Base-by-base conservation (phyloP, 1,284 basidiomycete genomes). In the Apiotrichum gamsii region DNA sequence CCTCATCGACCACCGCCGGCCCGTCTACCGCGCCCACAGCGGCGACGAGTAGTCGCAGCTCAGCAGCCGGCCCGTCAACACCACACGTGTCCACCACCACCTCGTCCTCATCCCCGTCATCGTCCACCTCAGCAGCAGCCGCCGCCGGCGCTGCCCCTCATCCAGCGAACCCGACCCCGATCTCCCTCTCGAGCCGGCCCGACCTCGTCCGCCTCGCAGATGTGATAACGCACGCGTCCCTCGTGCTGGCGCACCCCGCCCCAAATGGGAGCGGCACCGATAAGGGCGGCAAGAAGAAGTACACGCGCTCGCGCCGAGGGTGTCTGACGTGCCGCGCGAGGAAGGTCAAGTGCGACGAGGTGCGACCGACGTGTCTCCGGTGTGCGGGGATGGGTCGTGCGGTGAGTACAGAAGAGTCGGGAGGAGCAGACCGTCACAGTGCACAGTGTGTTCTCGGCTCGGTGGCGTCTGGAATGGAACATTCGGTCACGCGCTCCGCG, bases 301-400 rank as follows among this genome's bases (percentile, higher is more conserved):
- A 45, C 23, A 45, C 44, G 13, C 44, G 44, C 23, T 45, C 44
- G 14, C 36, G 44, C 2, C 29, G 31, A 11, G 44, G 44, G 3
- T 45, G 44, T 16, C 47, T 49, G 30, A 45, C 41, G 8, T 53
- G 51, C 24, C 51, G 51, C 9, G 21, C 23, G 9, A 29, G 41
- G 24, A 53, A 53, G 32, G 51, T 53, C 29, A 53, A 49, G 33
- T 53, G 51, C 36, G 51, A 53, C 35, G 51, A 53, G 30, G 47
- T 47, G n/a, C 44, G 52, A 34, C 64, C 64, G 1, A 31, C 38
- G 1, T 66, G 64, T 42, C 56, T 44, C 19, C 35, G 43, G 3
- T 44, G 43, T 10, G 34, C 43, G 18, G 43, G 34, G 9, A 44
- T 44, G 43, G 43, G 43, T 1, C 34, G 43, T 3, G 43, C 36